Conservation (phyloP, 2,329 filamentous ascomycete genomes). For the Escovopsis sp. region DNA sequence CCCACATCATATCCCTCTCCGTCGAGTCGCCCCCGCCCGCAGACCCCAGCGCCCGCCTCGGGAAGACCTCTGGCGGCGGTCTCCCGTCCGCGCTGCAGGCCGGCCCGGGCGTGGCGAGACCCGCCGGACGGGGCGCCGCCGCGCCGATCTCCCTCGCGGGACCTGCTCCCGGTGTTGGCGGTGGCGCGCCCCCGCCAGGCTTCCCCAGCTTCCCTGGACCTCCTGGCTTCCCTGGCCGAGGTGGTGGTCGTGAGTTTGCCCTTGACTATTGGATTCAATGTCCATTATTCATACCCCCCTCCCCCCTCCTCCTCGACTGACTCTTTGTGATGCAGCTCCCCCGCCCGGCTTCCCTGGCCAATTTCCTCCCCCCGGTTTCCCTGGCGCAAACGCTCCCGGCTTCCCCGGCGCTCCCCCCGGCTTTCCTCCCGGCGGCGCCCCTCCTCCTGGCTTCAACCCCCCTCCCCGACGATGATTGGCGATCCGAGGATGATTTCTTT, state of each 20-base stretch:
- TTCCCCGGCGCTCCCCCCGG: conserved; percentile 34
- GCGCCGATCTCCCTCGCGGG: conserved; percentile 63
- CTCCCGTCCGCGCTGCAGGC: conserved; percentile 56
- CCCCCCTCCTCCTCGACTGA: conserved; percentile 18
- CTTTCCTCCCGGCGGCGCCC: conserved; percentile 33
- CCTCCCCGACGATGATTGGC: conserved; percentile 43
- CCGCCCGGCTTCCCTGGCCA: conserved; percentile 36
- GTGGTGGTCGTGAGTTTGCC: conserved; percentile 37
- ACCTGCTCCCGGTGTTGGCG: conserved; percentile 76
- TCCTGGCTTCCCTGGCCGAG: conserved; percentile 27
- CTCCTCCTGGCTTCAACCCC: conserved; percentile 62
- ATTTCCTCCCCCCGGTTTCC: conserved; percentile 31
- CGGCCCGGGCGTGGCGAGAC: conserved; percentile 79
- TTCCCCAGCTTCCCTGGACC: conserved; percentile 39
- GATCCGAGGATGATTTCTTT: conserved; percentile 1
- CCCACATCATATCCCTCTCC: conserved; percentile 85
- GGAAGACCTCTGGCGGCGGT: conserved; percentile 55
- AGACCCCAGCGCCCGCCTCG: conserved; percentile 80
- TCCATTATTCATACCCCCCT: no score
- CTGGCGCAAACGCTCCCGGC: conserved; percentile 12
- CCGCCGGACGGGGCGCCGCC: conserved; percentile 67
- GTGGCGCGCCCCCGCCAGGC: conserved; percentile 47
- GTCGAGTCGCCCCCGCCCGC: conserved; percentile 92
- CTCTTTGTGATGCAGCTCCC: conserved; percentile 16
- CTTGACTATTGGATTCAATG: background rate